Conservation (phyloP, 1,284 basidiomycete species). For the Rhizoctonia solani region DNA sequence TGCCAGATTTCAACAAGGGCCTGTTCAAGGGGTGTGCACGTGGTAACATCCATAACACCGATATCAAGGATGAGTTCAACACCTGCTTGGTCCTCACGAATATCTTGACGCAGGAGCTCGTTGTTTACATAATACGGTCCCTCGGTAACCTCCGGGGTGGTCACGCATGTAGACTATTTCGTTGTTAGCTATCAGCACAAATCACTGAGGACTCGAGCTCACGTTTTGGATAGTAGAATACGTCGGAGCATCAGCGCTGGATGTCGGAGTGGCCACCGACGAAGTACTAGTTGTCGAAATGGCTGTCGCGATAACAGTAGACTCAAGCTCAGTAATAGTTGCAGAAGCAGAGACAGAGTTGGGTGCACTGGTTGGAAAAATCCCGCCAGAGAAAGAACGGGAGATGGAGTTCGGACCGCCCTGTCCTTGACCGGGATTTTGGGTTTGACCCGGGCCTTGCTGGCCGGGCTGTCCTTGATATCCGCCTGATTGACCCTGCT, state of each 20-base stretch:
- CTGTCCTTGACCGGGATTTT: not conserved
- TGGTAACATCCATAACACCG: slow-evolving; percentile 72
- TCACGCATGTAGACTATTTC: slow-evolving; percentile 38
- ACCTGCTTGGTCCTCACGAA: slow-evolving; percentile 58
- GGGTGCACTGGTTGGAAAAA: too few relatives aligned
- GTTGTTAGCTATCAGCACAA: not conserved
- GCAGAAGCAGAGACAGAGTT: not conserved
- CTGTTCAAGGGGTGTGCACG: slow-evolving; percentile 68
- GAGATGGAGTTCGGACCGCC: not conserved
- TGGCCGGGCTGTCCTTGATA: not conserved
- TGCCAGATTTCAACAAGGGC: slow-evolving; percentile 74
- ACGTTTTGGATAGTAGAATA: not conserved
- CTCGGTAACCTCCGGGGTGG: slow-evolving; percentile 48
- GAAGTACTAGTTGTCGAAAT: not conserved
- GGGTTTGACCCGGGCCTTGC: not conserved
- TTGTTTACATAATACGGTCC: slow-evolving; percentile 54
- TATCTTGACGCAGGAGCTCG: slow-evolving; percentile 54
- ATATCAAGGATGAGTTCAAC: slow-evolving; percentile 62
- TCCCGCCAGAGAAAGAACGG: too few relatives aligned
- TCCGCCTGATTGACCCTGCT: not conserved
- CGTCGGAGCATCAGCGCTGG: not conserved
- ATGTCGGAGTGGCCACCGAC: not conserved
- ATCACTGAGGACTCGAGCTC: not conserved
- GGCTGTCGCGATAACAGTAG: not conserved
- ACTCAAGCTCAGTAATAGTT: not conserved